These are phyloP conservation scores for Tuber magnatum DNA, from an alignment of 495 filamentous ascomycete genomes.

Conservation along the genomic window DNA sequence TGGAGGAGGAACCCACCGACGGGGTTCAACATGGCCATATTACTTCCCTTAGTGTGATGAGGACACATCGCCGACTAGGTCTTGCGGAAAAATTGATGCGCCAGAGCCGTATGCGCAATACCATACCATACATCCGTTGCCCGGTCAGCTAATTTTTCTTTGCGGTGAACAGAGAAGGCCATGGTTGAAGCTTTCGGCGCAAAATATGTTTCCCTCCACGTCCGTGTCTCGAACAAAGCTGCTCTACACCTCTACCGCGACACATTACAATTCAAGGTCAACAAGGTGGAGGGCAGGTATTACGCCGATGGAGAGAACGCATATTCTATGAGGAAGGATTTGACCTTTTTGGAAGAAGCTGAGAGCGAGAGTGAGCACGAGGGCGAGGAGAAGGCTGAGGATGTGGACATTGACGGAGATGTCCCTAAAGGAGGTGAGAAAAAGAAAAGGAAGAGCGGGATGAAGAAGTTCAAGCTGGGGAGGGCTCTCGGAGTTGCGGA, in stretches of 20 bases:
- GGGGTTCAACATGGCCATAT: slow-evolving; percentile 93
- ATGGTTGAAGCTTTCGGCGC: slow-evolving; percentile 93
- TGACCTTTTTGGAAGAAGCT: slow-evolving; percentile 54
- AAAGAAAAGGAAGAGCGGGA: slow-evolving; percentile 41
- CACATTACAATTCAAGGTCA: slow-evolving; percentile 82
- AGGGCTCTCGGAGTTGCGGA: slow-evolving; percentile 73
- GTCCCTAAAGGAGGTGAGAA: slow-evolving; percentile 45
- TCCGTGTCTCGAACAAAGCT: slow-evolving; percentile 85
- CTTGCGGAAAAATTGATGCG: slow-evolving; percentile 96
- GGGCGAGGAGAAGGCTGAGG: slow-evolving; percentile 43
- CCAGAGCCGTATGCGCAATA: slow-evolving; percentile 69
- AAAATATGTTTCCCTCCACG: slow-evolving; percentile 88
- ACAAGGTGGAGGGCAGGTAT: slow-evolving; percentile 87
- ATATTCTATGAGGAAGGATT: slow-evolving; percentile 82
- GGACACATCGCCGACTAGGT: slow-evolving; percentile 82
- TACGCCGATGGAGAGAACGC: slow-evolving; percentile 98
- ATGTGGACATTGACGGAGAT: slow-evolving; percentile 51
- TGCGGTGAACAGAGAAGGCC: slow-evolving; percentile 60
- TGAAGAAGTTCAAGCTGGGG: slow-evolving; percentile 68
- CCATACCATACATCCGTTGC: slow-evolving; percentile 12
- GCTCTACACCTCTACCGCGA: slow-evolving; percentile 87
- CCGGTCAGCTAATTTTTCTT: slow-evolving; percentile 1
- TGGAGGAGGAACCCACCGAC: slow-evolving; percentile 95
- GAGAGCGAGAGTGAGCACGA: slow-evolving; percentile 44
- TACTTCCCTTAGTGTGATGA: slow-evolving; percentile 89